phyloP scores from a whole-genome alignment of 2,329 filamentous ascomycete genomes.

The Paramyrothecium roridum region DNA sequence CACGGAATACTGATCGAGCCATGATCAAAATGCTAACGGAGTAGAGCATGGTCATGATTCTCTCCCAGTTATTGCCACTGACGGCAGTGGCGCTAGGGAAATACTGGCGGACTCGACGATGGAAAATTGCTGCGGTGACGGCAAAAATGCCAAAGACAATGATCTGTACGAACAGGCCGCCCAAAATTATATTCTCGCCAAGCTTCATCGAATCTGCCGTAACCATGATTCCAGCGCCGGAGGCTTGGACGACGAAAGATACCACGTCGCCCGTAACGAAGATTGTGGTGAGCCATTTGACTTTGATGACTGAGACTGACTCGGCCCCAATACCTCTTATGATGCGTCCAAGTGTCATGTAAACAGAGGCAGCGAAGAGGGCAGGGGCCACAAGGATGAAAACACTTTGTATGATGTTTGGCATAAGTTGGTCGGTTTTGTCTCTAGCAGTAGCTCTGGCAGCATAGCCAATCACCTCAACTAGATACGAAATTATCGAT shows the following conservation, averaged over 20 bases:
- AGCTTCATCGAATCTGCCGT: slow-evolving; percentile 24
- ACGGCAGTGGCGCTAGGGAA: neutral
- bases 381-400: slow-evolving; percentile 44
- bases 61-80: neutral
- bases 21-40: neutral
- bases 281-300: slow-evolving; percentile 45
- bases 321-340: slow-evolving; percentile 34
- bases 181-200: slow-evolving; percentile 51
- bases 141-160: slow-evolving; percentile 55
- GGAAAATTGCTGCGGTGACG: slow-evolving; percentile 43
- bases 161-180: slow-evolving; percentile 54
- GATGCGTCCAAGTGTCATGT: slow-evolving; percentile 46
- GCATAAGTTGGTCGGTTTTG: slow-evolving; percentile 23
- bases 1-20: neutral
- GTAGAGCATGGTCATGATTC: neutral
- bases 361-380: slow-evolving; percentile 46
- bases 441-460: neutral
- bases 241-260: slow-evolving; percentile 47
- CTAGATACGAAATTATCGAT: no score
- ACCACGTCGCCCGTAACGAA: slow-evolving; percentile 54
- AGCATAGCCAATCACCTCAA: neutral
- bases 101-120: slow-evolving; percentile 24
- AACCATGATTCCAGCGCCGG: slow-evolving; percentile 34
- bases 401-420: slow-evolving; percentile 38
- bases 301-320: slow-evolving; percentile 25